Base-by-base conservation (phyloP, 805 yeast genomes). In the Pichia californica region DNA sequence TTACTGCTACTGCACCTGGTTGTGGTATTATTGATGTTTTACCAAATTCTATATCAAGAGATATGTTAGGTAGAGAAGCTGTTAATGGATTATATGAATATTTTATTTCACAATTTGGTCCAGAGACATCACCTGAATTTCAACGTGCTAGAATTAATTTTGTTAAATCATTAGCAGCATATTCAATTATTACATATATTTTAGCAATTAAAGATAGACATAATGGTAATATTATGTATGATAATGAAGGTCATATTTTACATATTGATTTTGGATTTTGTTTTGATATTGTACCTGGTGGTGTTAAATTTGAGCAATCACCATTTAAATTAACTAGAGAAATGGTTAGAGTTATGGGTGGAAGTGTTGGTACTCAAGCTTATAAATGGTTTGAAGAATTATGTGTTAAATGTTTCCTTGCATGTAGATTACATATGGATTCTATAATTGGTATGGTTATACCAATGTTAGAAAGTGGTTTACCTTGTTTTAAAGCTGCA, bases 211-310 rank as follows among this genome's bases (percentile, higher is more conserved):
- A 94, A 59, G 99, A 93, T 67, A 78, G 99, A 58, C 99, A 93
- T 65, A 93, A 93, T 66, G 99, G 99, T 62, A 93, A 93, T 63
- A 91, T 93, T 50, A 83, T 93, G 86, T 87, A 93, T 58, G 99
- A 93, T 59, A 87, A 82, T 47, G 83, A 86, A 56, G 99, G 99
- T 5, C 96, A 93, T 60, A 78, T 94, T 48, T 68, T 94, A 49
- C 99, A 93, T 64, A 87, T 94, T 63, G 99, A 93, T 67, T 93
- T 93, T 68, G 99, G 99, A 3, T 93, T 93, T 73, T 89, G 96
- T 56, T 94, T 93, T 61, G 99, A 93, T 67, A 93, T 93, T 62
- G 97, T 87, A 28, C 99, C 99, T 9, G 99, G 99, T 52, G 99
- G 99, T 29, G 97, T 93, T 38, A 87, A 82, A 57, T 94, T 93